Percentiles rank a stretch among this genome's conserved stretches.
Evolutionary conservation across 2,329 filamentous ascomycete genomes (phyloP).

Genomic region (Pleurostoma richardsiae): DNA sequence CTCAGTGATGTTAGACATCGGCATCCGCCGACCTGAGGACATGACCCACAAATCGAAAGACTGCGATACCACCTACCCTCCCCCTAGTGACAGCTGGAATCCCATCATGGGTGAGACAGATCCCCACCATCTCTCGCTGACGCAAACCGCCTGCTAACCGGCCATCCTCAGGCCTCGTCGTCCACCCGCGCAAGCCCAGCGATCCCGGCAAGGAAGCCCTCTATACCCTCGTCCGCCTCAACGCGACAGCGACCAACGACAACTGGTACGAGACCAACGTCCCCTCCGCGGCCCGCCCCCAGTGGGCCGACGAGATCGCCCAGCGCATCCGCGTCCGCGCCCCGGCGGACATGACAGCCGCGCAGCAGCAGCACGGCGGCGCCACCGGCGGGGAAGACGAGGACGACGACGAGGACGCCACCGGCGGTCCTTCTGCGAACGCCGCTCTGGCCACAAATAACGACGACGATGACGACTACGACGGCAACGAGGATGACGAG

Average conservation of each 20-base stretch:
- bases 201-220: slow-evolving; percentile 28
- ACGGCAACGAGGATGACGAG: slow-evolving; percentile 16
- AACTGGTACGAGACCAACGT: slow-evolving; percentile 51
- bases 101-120: slow-evolving; percentile 37
- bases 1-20: slow-evolving; percentile 26
- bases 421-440: slow-evolving; percentile 10
- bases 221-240: slow-evolving; percentile 48
- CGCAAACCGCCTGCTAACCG: background rate
- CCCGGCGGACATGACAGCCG: slow-evolving; percentile 38
- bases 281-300: slow-evolving; percentile 19
- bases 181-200: slow-evolving; percentile 31
- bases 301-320: slow-evolving; percentile 44
- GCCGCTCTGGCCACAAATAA: background rate
- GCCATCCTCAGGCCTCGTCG: slow-evolving; percentile 24
- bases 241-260: slow-evolving; percentile 43
- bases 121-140: slow-evolving; percentile 6
- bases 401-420: slow-evolving; percentile 19
- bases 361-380: slow-evolving; percentile 8
- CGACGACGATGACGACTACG: slow-evolving; percentile 17
- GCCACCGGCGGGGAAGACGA: slow-evolving; percentile 25
- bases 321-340: slow-evolving; percentile 37
- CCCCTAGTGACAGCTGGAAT: slow-evolving; percentile 25
- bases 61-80: slow-evolving; percentile 31
- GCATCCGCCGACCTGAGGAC: no score
- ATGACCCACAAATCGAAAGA: no score